Evolutionary conservation across 2,329 filamentous ascomycete species (phyloP).

Genomic region (Arachnomyces sp.): DNA sequence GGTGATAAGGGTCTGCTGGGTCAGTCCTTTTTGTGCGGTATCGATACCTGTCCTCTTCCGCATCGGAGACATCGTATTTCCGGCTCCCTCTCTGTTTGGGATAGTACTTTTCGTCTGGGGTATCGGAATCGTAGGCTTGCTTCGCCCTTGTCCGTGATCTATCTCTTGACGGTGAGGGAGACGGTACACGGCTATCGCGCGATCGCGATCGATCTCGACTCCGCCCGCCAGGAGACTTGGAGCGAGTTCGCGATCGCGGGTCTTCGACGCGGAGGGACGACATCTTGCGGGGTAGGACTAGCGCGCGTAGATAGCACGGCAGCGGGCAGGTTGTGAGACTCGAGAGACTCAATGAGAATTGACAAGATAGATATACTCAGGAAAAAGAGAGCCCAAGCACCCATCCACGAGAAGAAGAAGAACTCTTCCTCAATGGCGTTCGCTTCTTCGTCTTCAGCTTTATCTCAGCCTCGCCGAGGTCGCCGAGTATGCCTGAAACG

Average conservation of each 20-base stretch:
- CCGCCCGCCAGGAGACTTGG: constrained; percentile 37
- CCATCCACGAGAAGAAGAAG: no score
- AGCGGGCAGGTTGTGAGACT: no score
- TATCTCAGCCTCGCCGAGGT: no score
- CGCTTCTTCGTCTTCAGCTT: no score
- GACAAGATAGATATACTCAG: no score
- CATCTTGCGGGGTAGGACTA: no score
- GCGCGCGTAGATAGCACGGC: no score
- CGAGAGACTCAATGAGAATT: no score
- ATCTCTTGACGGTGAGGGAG: constrained; percentile 24
- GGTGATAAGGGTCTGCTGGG: constrained; percentile 19
- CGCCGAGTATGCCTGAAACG: no score
- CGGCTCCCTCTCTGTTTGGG: constrained; percentile 13
- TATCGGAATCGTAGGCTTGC: constrained; percentile 24
- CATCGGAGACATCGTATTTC: constrained; percentile 22
- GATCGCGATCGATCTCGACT: constrained; percentile 36
- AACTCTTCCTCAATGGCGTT: no score
- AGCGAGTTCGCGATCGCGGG: constrained; percentile 37
- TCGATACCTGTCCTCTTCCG: constrained; percentile 16
- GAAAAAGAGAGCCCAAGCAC: no score
- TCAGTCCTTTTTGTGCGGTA: constrained; percentile 1
- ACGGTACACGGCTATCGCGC: constrained; percentile 31
- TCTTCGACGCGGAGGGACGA: constrained; percentile 32
- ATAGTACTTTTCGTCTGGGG: constrained; percentile 19
- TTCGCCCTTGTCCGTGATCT: constrained; percentile 13